Conservation (phyloP, 257 asterid species). For the Jacaranda mimosifolia region DNA sequence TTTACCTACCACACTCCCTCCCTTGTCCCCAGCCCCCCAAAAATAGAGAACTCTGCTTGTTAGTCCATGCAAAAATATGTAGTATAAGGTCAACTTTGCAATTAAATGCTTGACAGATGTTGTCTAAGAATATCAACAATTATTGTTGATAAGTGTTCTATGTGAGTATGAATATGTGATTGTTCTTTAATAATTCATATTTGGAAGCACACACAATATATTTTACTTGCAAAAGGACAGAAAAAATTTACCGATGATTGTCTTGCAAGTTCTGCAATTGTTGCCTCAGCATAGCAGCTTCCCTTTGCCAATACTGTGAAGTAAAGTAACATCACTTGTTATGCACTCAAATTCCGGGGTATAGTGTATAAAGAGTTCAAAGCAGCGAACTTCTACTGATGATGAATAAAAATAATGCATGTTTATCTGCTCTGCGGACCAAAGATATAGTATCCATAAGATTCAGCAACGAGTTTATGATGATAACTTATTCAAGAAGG, state of each 20-base stretch:
- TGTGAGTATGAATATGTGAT: neutral
- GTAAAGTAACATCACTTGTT: slow-evolving; percentile 30
- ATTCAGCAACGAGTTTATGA: neutral
- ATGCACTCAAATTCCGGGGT: slow-evolving; percentile 5
- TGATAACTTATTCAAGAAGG: neutral
- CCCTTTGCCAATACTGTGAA: slow-evolving; percentile 77
- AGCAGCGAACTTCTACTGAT: neutral
- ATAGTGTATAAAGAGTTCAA: slow-evolving; percentile 8
- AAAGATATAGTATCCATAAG: neutral
- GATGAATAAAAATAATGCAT: neutral
- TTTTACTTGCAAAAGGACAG: neutral
- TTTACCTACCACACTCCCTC: neutral
- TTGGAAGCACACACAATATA: neutral
- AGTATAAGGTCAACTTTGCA: neutral
- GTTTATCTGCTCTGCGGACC: neutral
- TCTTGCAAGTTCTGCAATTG: slow-evolving; percentile 74
- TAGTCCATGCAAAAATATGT: neutral
- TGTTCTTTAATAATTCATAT: neutral
- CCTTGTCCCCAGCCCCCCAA: neutral
- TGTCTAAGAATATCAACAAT: neutral
- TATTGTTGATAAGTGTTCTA: slow-evolving; percentile 21
- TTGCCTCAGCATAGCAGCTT: slow-evolving; percentile 66
- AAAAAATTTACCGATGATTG: slow-evolving; percentile 59
- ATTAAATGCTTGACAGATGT: slow-evolving; percentile 7
- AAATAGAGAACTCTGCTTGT: neutral